phyloP scores from a whole-genome alignment of 495 filamentous ascomycete species.

The Neurospora discreta region DNA sequence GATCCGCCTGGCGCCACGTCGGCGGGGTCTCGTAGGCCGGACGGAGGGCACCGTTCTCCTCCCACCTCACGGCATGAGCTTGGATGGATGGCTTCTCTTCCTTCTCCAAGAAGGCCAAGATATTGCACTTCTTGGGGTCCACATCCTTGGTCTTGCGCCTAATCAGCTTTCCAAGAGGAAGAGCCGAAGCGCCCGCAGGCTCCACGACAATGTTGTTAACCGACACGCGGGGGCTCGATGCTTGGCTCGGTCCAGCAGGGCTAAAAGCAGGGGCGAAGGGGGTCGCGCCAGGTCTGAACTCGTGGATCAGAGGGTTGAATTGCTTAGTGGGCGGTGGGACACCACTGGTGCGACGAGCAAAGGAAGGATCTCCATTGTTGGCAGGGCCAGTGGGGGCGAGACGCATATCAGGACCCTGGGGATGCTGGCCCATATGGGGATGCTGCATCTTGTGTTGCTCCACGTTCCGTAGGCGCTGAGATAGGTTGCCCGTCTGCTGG shows the following conservation, averaged over 20 bases:
- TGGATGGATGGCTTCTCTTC: constrained; percentile 46
- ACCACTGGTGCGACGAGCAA: constrained; percentile 35
- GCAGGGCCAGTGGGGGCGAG: constrained; percentile 44
- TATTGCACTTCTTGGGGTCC: constrained; percentile 40
- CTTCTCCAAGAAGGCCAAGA: constrained; percentile 57
- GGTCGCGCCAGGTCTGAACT: constrained; percentile 68
- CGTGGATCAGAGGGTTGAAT: constrained; percentile 72
- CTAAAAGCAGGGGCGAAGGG: constrained; percentile 61
- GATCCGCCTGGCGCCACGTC: constrained; percentile 56
- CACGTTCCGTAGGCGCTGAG: constrained; percentile 31
- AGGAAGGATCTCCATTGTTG: constrained; percentile 33
- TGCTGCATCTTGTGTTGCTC: constrained; percentile 35
- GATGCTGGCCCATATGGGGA: constrained; percentile 25
- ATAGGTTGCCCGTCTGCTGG: constrained; percentile 24
- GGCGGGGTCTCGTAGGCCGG: constrained; percentile 68
- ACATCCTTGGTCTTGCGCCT: constrained; percentile 52
- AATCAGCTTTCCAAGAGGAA: constrained; percentile 36
- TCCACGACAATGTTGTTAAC: constrained; percentile 32
- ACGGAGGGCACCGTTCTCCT: constrained; percentile 63
- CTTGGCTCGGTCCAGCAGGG: constrained; percentile 52
- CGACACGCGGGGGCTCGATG: constrained; percentile 53
- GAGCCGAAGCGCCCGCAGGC: constrained; percentile 21
- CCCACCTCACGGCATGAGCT: constrained; percentile 49
- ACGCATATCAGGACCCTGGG: constrained; percentile 29
- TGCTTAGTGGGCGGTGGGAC: constrained; percentile 34